A percentile compares a stretch with the other conserved stretches of the same genome.
Evolutionary conservation across 2,329 filamentous ascomycete genomes (phyloP).

Genomic region (Diaporthe sp.): DNA sequence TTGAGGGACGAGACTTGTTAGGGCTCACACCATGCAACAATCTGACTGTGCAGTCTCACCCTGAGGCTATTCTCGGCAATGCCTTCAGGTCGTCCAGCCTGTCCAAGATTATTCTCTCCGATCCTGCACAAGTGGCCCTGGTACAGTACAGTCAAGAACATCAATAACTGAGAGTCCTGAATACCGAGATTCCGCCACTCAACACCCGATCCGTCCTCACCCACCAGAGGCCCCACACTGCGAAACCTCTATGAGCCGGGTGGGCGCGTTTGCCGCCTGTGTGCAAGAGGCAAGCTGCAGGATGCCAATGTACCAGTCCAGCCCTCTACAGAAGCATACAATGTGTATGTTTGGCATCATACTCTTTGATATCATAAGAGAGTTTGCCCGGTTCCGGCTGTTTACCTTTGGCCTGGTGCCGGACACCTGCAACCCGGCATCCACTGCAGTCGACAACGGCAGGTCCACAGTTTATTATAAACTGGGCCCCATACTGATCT

Average conservation of each 20-base stretch:
- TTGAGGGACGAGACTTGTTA: background rate
- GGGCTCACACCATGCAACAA: background rate
- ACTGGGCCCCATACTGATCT: background rate
- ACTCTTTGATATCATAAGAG: background rate
- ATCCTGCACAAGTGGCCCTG: too few species aligned
- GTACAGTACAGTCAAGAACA: background rate
- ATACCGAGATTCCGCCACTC: slow-evolving; percentile 15
- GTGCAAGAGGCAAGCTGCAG: background rate
- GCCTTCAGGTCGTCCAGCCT: background rate
- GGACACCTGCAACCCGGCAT: background rate
- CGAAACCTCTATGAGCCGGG: background rate
- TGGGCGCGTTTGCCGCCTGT: background rate
- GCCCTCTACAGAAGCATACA: background rate
- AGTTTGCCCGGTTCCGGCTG: background rate
- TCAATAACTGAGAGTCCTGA: background rate
- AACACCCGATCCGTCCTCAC: slow-evolving; percentile 4
- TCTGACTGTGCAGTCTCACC: background rate
- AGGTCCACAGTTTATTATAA: background rate
- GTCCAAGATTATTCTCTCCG: background rate
- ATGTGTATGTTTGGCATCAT: background rate
- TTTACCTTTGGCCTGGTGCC: background rate
- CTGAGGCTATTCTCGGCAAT: background rate
- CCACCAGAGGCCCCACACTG: background rate
- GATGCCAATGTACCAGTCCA: background rate
- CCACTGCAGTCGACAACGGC: background rate